Base-by-base conservation (phyloP, 176 grass and related monocot species). In the Lolium multiflorum region DNA sequence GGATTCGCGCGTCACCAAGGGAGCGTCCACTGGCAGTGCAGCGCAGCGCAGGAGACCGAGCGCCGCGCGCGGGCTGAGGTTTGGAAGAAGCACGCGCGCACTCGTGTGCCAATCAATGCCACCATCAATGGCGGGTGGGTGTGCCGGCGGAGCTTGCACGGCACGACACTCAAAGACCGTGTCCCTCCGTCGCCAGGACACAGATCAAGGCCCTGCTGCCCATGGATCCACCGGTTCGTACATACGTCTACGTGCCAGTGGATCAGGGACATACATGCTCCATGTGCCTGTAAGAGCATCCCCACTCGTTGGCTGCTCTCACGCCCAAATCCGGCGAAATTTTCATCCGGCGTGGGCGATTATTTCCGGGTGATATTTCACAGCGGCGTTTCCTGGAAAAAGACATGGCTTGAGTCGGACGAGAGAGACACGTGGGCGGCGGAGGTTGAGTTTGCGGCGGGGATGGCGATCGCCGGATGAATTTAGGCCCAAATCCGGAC, bases 61-160 rank as follows among this genome's bases (percentile, higher is more conserved):
- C 65, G 65, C 63, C 16, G 67, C 67, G 67, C 37, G 66, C 67
- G 37, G 3, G 9, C 1, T n/a, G 16, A 61, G 63, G 68, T 46
- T 81, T 3, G 25, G 20, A 31, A 26, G 9, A 0, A 11, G 67
- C 54, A 5, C 17, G 56, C 66, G 8, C 1, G 35, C 50, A 21
- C 28, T 54, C 38, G 71, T 50, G 56, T 17, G 44, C 16, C 41
- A 26, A 67, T 43, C 1, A 41, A 54, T 85, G 37, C 28, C 46
- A 59, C 73, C 72, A 77, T 65, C 25, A 65, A 77, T 55, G 71
- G 26, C 46, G 71, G 71, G 71, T 74, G 12, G 72, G 47, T 75
- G 47, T 14, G 38, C 5, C 82, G 3, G 47, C 44, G 49, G 44
- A 7, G 18, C 60, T 18, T 39, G 60, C 73, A 78, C 83, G 73